A percentile compares a stretch with the other conserved stretches of the same genome.
These are phyloP conservation scores for Fistulifera solaris DNA, from an alignment of 108 stramenopile species.

Conservation along the genomic window DNA sequence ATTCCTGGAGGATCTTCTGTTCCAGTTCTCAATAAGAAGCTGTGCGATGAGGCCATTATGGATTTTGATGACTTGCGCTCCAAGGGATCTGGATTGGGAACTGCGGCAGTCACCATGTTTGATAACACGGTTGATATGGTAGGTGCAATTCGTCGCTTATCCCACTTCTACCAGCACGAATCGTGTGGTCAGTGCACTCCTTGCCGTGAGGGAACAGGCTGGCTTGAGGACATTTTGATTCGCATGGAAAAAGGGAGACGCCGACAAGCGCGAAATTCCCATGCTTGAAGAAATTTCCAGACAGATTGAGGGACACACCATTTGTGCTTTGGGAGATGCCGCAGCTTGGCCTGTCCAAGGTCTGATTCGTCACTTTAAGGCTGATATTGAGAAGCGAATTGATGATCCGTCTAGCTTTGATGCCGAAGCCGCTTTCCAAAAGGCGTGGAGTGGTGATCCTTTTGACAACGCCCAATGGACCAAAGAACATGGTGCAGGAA, in stretches of 20 bases:
- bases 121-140: constrained; percentile 99
- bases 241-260: constrained; percentile 96
- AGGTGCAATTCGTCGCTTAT: constrained; percentile 96
- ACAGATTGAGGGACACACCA: constrained; percentile 99
- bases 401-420: constrained; percentile 84
- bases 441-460: constrained; percentile 89
- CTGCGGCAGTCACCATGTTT: constrained; percentile 99
- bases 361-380: constrained; percentile 92
- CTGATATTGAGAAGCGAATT: constrained; percentile 96
- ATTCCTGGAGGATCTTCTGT: constrained; percentile 99
- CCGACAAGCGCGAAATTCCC: constrained; percentile 97
- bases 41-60: constrained; percentile 97
- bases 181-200: constrained; percentile 99
- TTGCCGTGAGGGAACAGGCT: constrained; percentile 95
- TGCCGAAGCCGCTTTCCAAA: constrained; percentile 91
- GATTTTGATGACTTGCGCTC: constrained; percentile 98
- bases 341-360: constrained; percentile 99
- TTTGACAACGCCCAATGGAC: constrained; percentile 89
- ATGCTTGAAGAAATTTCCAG: constrained; percentile 99
- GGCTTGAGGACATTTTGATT: constrained; percentile 87
- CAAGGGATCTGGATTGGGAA: constrained; percentile 93
- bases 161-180: constrained; percentile 99
- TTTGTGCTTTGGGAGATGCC: constrained; percentile 99
- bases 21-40: constrained; percentile 92
- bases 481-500: constrained; percentile 77